Conservation (phyloP, 1,284 basidiomycete species). For the Agroathelia rolfsii region DNA sequence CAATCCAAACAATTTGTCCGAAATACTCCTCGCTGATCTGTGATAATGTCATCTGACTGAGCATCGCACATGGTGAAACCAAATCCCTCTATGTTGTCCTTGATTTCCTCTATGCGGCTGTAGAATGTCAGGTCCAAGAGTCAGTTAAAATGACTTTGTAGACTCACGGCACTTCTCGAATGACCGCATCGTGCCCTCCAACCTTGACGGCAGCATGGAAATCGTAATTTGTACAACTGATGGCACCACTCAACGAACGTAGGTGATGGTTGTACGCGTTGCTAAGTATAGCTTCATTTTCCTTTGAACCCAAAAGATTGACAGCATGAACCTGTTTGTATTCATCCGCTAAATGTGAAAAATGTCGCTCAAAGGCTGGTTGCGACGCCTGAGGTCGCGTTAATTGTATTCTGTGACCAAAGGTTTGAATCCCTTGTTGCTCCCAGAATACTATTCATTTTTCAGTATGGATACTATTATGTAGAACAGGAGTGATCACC, state of each 20-base stretch:
- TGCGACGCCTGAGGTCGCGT: slow-evolving; percentile 93
- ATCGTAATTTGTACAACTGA: slow-evolving; percentile 84
- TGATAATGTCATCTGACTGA: slow-evolving; percentile 57
- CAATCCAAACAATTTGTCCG: slow-evolving; percentile 95
- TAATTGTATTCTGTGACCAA: slow-evolving; percentile 86
- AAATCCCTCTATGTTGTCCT: slow-evolving; percentile 66
- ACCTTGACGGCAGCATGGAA: slow-evolving; percentile 80
- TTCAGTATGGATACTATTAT: slow-evolving; percentile 7
- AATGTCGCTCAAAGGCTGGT: slow-evolving; percentile 92
- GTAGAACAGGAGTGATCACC: slow-evolving; percentile 24
- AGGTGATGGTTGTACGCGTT: slow-evolving; percentile 76
- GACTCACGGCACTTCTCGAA: slow-evolving; percentile 60
- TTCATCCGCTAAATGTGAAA: slow-evolving; percentile 75
- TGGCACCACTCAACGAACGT: slow-evolving; percentile 44
- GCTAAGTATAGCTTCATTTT: slow-evolving; percentile 84
- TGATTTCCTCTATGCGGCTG: slow-evolving; percentile 52
- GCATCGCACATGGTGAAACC: slow-evolving; percentile 80
- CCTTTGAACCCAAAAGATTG: slow-evolving; percentile 83
- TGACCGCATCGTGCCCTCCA: slow-evolving; percentile 84
- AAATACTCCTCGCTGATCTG: slow-evolving; percentile 84
- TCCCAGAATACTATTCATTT: slow-evolving; percentile 98
- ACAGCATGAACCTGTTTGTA: slow-evolving; percentile 78
- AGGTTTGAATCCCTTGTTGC: slow-evolving; percentile 86
- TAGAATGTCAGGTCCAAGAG: slow-evolving; percentile 7
- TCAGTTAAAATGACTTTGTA: slow-evolving; percentile 7